Evolutionary conservation across 495 filamentous ascomycete species (phyloP).

Genomic region (Trichocladium uniseriatum): DNA sequence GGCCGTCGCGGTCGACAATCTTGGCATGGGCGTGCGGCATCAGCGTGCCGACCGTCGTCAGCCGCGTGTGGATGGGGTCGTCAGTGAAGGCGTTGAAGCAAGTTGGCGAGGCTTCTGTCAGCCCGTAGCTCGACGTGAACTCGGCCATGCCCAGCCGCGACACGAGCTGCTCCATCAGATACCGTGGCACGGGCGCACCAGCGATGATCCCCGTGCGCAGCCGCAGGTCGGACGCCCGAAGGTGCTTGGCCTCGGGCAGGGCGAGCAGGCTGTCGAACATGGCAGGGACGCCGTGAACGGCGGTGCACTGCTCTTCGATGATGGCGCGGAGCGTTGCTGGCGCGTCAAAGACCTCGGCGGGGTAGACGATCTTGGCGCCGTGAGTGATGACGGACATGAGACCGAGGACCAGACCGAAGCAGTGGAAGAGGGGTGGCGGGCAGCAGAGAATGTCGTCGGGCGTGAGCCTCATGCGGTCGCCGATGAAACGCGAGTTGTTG

Average conservation of each 20-base stretch:
- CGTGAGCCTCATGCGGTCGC: conserved; percentile 57
- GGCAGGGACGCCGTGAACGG: conserved; percentile 60
- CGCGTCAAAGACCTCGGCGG: conserved; percentile 55
- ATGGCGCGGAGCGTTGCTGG: conserved; percentile 49
- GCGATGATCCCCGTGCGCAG: conserved; percentile 65
- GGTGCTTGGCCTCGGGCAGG: conserved; percentile 40
- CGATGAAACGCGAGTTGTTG: conserved; percentile 63
- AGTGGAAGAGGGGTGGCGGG: conserved; percentile 64
- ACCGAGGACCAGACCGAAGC: conserved; percentile 64
- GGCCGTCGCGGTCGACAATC: conserved; percentile 53
- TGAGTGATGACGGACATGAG: conserved; percentile 58
- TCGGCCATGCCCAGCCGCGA: conserved; percentile 54
- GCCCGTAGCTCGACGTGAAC: conserved; percentile 60
- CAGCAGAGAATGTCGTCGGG: conserved; percentile 58
- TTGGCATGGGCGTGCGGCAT: conserved; percentile 61
- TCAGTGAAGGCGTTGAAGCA: conserved; percentile 62
- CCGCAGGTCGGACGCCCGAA: conserved; percentile 33
- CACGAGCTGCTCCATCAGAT: conserved; percentile 55
- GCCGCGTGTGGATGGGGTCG: conserved; percentile 48
- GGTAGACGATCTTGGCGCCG: conserved; percentile 57
- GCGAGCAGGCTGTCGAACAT: conserved; percentile 61
- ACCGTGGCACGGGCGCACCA: conserved; percentile 54
- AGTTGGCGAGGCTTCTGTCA: conserved; percentile 63
- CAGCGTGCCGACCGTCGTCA: conserved; percentile 57
- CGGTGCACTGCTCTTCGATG: conserved; percentile 55